phyloP scores from a whole-genome alignment of 345 rosid genomes.

The Linum usitatissimum region DNA sequence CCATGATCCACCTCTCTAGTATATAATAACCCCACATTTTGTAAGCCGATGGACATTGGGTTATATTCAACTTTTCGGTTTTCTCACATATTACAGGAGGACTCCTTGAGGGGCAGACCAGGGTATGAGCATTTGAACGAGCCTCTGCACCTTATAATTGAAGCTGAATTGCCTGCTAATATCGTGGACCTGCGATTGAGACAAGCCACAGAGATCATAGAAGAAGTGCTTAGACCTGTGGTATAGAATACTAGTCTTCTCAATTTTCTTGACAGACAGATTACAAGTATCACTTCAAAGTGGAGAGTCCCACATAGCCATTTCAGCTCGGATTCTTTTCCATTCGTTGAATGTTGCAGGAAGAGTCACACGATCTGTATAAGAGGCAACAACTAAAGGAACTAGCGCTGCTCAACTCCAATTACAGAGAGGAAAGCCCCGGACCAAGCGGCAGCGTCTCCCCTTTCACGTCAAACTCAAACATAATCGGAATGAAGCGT shows the following conservation, averaged over 20 bases:
- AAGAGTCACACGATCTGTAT: conserved; percentile 85
- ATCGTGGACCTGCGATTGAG: conserved; percentile 35
- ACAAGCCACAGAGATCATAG: conserved; percentile 52
- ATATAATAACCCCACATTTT: no score
- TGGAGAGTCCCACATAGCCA: neutral
- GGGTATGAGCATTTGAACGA: conserved; percentile 46
- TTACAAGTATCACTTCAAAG: no score
- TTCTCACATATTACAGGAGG: conserved; percentile 23
- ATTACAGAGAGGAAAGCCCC: conserved; percentile 89
- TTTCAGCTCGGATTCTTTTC: neutral
- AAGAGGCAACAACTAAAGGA: conserved; percentile 96
- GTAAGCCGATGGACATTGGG: no score
- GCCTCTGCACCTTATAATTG: conserved; percentile 40
- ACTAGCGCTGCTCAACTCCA: conserved; percentile 81
- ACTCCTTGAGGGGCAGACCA: conserved; percentile 36
- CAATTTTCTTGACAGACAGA: neutral
- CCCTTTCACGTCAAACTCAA: conserved; percentile 51
- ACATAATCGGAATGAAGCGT: conserved; percentile 90
- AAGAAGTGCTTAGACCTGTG: conserved; percentile 92
- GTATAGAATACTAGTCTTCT: conserved; percentile 22
- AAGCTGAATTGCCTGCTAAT: conserved; percentile 41
- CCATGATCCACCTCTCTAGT: no score
- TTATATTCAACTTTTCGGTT: no score
- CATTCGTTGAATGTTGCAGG: conserved; percentile 33
- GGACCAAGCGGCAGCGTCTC: conserved; percentile 93